A percentile compares a stretch with the other conserved stretches of the same genome.
These are phyloP conservation scores for Kluyveromyces siamensis DNA, from an alignment of 805 yeast genomes.

Conservation along the genomic window DNA sequence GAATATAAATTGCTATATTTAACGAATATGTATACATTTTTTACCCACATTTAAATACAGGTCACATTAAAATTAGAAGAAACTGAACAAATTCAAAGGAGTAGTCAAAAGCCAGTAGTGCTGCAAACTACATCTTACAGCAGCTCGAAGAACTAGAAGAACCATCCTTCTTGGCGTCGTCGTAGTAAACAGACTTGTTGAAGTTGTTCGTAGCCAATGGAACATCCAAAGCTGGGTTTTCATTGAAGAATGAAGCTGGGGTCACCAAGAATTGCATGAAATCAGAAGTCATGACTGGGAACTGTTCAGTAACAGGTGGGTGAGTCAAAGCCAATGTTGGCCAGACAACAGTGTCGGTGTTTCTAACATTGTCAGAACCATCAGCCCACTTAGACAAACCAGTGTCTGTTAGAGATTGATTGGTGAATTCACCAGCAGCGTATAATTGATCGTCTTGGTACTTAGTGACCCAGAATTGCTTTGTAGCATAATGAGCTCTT, in stretches of 20 bases:
- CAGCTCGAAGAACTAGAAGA: constrained; percentile 7
- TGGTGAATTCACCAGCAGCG: constrained; percentile 83
- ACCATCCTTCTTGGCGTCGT: constrained; percentile 19
- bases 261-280: constrained; percentile 56
- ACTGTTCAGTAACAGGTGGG: constrained; percentile 75
- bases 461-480: constrained; percentile 77
- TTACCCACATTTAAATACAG: neutral
- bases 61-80: neutral
- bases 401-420: constrained; percentile 62
- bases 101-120: too few species aligned
- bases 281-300: constrained; percentile 88
- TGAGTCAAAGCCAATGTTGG: constrained; percentile 76
- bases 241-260: constrained; percentile 69
- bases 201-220: constrained; percentile 62
- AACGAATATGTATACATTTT: neutral
- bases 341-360: constrained; percentile 72
- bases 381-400: constrained; percentile 68
- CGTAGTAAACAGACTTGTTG: constrained; percentile 49
- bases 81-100: neutral
- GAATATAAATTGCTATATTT: neutral
- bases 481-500: constrained; percentile 68
- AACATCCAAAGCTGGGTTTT: constrained; percentile 69
- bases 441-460: constrained; percentile 62
- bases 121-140: constrained; percentile 7
- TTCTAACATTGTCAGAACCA: constrained; percentile 58